Base-by-base conservation (phyloP, 164 flowering plant species). In the Nymphaea colorata region DNA sequence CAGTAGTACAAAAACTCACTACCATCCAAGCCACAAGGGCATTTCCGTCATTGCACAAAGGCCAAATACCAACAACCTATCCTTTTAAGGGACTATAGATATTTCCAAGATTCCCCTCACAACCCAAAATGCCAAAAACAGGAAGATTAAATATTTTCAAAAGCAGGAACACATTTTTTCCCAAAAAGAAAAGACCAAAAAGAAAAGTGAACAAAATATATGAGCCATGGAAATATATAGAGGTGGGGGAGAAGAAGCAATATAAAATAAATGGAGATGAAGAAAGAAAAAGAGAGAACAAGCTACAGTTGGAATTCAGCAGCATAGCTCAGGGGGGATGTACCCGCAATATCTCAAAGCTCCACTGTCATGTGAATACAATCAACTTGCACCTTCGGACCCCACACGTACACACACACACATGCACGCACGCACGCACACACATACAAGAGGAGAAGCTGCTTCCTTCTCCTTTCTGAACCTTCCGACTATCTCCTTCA, bases 321-420 rank as follows among this genome's bases (percentile, higher is more conserved):
- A 75, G 76, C 15, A 72, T 51, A 81, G 70, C 71, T 77, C 76
- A 74, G 90, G 93, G 89, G 91, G 88, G 86, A 85, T 85, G 91
- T 76, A 89, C 84, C 81, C 76, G 67, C 75, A 63, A 59, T 68
- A 5, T 44, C 64, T 75, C 79, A 51, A 74, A 51, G 84, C 82
- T 86, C 85, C 89, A 77, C 78, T 43, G 65, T 83, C 89, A 86
- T 85, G 86, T 87, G 88, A 87, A 81, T 82, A 81, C 82, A 80
- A 81, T 51, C 91, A 84, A 86, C 82, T 86, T 85, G 86, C 68
- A 68, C 0, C 2, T 25, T 11, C 74, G 80, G 83, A 76, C 5
- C 85, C 85, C 80, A 67, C 76, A 61, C 18, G 55, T 76, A 77
- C 80, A 80, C 72, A 75, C 80, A 72, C 73, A 66, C 84, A 83